phyloP scores from a whole-genome alignment of 345 rosid genomes.

The Populus nigra region DNA sequence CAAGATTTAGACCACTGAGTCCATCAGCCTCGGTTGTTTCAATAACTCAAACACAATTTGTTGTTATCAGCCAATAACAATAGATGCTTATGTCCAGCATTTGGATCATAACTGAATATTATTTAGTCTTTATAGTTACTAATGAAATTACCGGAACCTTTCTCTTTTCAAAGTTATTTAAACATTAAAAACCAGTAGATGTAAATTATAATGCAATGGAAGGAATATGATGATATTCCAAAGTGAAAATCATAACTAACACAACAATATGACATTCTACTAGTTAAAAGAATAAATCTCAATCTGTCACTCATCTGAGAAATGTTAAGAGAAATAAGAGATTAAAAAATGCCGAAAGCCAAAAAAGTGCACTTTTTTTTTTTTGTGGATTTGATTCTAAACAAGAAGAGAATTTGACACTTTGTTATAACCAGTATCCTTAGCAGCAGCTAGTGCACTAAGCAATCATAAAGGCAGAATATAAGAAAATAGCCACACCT shows the following conservation, averaged over 20 bases:
- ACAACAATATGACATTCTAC: background rate
- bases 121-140: background rate
- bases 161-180: background rate
- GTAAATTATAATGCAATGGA: background rate
- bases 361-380: background rate
- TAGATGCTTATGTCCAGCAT: background rate
- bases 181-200: background rate
- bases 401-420: background rate
- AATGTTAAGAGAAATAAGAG: background rate
- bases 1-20: background rate
- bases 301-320: background rate
- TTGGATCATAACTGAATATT: background rate
- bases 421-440: background rate
- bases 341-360: background rate
- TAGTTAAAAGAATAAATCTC: background rate
- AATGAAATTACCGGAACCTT: background rate
- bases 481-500: slow-evolving; percentile 44
- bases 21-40: background rate
- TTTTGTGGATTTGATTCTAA: background rate
- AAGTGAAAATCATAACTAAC: background rate
- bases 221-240: background rate
- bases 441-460: background rate
- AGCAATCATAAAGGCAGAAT: background rate
- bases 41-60: background rate
- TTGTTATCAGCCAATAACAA: background rate